Conservation (phyloP, 768 basidiomycete genomes). For the Rhodotorula diobovata region DNA sequence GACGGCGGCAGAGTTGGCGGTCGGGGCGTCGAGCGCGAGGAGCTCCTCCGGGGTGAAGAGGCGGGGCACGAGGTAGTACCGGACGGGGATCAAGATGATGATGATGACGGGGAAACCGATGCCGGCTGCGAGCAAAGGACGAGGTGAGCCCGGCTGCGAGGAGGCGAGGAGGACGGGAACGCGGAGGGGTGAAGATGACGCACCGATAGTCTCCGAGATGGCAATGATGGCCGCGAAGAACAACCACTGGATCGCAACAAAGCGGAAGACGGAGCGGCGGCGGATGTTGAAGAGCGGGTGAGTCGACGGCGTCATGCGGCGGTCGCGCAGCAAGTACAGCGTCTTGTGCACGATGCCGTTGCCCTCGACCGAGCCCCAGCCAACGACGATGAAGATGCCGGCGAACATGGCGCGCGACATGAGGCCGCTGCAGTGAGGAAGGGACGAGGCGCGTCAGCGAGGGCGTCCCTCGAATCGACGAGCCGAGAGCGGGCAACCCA, state of each 20-base stretch:
- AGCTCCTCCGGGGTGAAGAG: constrained; percentile 71
- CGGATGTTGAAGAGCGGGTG: constrained; percentile 73
- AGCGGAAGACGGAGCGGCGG: constrained; percentile 66
- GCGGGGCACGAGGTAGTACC: constrained; percentile 65
- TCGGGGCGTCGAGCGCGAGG: constrained; percentile 77
- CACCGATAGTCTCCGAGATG: constrained; percentile 83
- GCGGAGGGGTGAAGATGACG: too few relatives aligned
- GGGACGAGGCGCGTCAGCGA: too few relatives aligned
- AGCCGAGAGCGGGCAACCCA: neutral
- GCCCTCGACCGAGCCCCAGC: constrained; percentile 67
- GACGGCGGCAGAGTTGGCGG: constrained; percentile 53
- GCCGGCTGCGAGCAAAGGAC: constrained; percentile 55
- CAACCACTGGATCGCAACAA: constrained; percentile 67
- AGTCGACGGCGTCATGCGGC: constrained; percentile 55
- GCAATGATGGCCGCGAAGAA: constrained; percentile 86
- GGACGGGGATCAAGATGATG: constrained; percentile 70
- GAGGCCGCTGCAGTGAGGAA: constrained; percentile 48
- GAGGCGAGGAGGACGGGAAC: neutral
- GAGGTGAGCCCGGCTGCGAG: neutral
- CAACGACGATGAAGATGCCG: constrained; percentile 56
- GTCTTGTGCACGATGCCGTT: constrained; percentile 81
- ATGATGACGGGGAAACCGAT: constrained; percentile 90
- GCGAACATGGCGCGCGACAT: constrained; percentile 63
- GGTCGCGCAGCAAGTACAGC: constrained; percentile 72
- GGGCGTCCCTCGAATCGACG: too few relatives aligned